Evolutionary conservation across 352 stramenopile species (phyloP).

Genomic region (Elongisporangium undulatum): DNA sequence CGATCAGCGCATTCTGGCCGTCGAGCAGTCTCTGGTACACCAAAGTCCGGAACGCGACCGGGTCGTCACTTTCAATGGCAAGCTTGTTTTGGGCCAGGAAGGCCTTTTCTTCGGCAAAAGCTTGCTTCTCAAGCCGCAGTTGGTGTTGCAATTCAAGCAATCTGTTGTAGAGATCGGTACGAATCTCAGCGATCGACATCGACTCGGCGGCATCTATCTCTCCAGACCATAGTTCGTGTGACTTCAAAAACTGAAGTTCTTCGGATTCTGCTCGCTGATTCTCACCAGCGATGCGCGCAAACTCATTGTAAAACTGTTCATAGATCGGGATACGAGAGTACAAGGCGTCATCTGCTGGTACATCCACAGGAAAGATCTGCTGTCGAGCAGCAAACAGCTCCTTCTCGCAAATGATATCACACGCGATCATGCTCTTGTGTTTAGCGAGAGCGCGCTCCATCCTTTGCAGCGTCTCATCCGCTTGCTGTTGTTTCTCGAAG

Average conservation of each 20-base stretch:
- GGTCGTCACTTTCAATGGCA: conserved; percentile 6
- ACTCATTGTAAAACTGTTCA: conserved; percentile 4
- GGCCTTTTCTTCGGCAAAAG: conserved; percentile 9
- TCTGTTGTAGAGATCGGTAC: conserved; percentile 9
- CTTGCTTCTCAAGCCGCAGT: not conserved
- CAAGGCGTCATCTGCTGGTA: not conserved
- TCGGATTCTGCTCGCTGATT: not conserved
- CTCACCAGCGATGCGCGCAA: not conserved
- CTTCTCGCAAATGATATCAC: not conserved
- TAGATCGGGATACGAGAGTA: conserved; percentile 3
- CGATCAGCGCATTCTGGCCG: conserved; percentile 39
- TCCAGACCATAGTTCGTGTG: conserved; percentile 9
- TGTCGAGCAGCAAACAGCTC: not conserved
- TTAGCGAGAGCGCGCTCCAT: not conserved
- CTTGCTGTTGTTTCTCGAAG: not conserved
- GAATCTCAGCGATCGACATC: not conserved
- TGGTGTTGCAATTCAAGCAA: conserved; percentile 1
- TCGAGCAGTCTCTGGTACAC: conserved; percentile 43
- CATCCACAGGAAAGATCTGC: not conserved
- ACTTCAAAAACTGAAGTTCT: conserved; percentile 13
- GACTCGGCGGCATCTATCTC: not conserved
- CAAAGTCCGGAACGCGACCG: conserved; percentile 17
- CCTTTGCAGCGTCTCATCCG: not conserved
- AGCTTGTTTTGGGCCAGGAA: conserved; percentile 9
- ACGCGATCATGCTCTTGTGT: not conserved